phyloP scores from a whole-genome alignment of 106 monocot genomes.

The Vanilla planifolia region DNA sequence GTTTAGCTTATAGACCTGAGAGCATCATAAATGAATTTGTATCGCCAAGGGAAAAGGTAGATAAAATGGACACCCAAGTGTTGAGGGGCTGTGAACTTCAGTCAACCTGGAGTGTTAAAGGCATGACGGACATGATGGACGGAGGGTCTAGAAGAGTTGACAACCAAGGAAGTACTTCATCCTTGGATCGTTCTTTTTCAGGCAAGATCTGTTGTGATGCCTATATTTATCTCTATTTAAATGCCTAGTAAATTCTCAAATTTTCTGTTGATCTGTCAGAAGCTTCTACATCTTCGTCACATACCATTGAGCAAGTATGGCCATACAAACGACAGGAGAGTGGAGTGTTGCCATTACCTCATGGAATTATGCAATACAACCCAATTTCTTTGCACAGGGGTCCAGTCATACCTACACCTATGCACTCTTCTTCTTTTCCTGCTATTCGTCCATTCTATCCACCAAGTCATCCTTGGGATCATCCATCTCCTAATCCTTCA shows the following conservation, averaged over 20 bases:
- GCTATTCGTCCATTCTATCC: constrained; percentile 36
- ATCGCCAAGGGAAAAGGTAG: constrained; percentile 41
- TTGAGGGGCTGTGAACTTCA: constrained; percentile 30
- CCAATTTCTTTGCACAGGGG: constrained; percentile 22
- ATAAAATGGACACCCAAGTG: constrained; percentile 17
- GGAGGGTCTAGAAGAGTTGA: constrained; percentile 15
- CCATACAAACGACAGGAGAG: constrained; percentile 34
- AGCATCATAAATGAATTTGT: constrained; percentile 21
- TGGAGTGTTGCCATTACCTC: constrained; percentile 22
- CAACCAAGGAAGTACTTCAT: constrained; percentile 13
- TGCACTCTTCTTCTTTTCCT: constrained; percentile 33
- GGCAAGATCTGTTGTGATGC: constrained; percentile 9
- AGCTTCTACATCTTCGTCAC: constrained; percentile 22
- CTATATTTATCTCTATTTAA: not conserved
- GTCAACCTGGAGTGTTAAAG: constrained; percentile 32
- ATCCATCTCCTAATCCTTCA: constrained; percentile 26
- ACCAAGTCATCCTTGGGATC: constrained; percentile 51
- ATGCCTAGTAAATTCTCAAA: not conserved
- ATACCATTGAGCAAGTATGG: constrained; percentile 28
- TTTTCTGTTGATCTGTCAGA: constrained; percentile 3
- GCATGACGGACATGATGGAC: constrained; percentile 25
- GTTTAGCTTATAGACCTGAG: constrained; percentile 25
- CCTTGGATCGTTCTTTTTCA: constrained; percentile 14
- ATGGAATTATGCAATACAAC: constrained; percentile 18
- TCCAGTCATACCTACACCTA: constrained; percentile 53